These are phyloP conservation scores for Candida vaughaniae DNA, from an alignment of 805 yeast species.

Conservation along the genomic window DNA sequence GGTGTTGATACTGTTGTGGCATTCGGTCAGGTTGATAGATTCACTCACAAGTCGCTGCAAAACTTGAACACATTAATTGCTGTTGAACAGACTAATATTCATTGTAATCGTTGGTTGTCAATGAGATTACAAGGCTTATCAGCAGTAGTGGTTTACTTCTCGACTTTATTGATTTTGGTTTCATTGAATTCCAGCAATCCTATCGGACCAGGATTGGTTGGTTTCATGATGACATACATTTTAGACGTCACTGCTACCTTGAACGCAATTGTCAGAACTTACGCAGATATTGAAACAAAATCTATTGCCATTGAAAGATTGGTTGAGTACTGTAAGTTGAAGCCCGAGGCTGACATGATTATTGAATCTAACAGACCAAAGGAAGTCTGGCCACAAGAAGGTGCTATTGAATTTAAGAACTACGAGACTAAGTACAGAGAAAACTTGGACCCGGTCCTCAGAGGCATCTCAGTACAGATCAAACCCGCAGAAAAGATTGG, in stretches of 20 bases:
- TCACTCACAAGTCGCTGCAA: slow-evolving; percentile 20
- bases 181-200: slow-evolving; percentile 22
- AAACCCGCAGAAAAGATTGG: slow-evolving; percentile 84
- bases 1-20: slow-evolving; percentile 39
- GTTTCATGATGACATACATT: slow-evolving; percentile 38
- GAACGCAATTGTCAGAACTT: slow-evolving; percentile 30
- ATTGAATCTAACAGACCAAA: slow-evolving; percentile 37
- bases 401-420: slow-evolving; percentile 63
- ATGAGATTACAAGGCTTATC: slow-evolving; percentile 38
- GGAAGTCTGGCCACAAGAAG: slow-evolving; percentile 68
- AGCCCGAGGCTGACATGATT: slow-evolving; percentile 46
- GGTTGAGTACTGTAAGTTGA: slow-evolving; percentile 34
- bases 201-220: slow-evolving; percentile 34
- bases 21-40: slow-evolving; percentile 28
- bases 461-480: slow-evolving; percentile 61
- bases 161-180: slow-evolving; percentile 26
- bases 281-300: slow-evolving; percentile 36
- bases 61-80: slow-evolving; percentile 26
- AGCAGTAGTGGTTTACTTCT: slow-evolving; percentile 28
- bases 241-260: slow-evolving; percentile 30
- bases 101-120: slow-evolving; percentile 35
- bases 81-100: slow-evolving; percentile 21
- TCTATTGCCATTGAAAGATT: slow-evolving; percentile 37
- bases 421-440: slow-evolving; percentile 85
- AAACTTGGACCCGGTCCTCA: slow-evolving; percentile 76